Evolutionary conservation across 768 basidiomycete genomes (phyloP).

Genomic region (Pleurotus sapidus): DNA sequence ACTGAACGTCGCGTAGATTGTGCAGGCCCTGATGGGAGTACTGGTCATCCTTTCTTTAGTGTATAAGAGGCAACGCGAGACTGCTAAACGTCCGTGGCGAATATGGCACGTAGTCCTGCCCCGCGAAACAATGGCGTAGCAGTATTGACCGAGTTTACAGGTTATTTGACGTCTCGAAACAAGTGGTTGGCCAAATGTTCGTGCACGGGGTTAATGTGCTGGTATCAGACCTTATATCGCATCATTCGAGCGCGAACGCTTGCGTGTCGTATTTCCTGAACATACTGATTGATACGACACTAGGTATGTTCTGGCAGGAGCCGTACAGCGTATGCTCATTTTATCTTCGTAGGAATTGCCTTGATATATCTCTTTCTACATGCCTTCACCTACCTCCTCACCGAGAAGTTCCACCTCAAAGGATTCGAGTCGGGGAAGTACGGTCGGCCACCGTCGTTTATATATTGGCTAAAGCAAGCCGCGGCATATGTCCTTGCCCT

Average conservation of each 20-base stretch:
- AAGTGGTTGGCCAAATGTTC: conserved; percentile 82
- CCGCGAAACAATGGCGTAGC: background rate
- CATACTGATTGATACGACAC: conserved; percentile 86
- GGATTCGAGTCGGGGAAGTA: conserved; percentile 89
- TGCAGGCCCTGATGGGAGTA: conserved; percentile 87
- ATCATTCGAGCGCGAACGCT: conserved; percentile 72
- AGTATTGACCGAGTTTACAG: conserved; percentile 30
- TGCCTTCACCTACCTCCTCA: conserved; percentile 58
- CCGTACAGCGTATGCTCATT: background rate
- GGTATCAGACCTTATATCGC: conserved; percentile 74
- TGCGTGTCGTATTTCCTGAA: conserved; percentile 93
- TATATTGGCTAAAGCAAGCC: conserved; percentile 74
- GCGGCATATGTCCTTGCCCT: conserved; percentile 81
- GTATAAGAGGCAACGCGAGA: conserved; percentile 85
- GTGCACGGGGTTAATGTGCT: conserved; percentile 78
- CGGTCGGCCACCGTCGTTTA: conserved; percentile 75
- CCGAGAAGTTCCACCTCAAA: conserved; percentile 60
- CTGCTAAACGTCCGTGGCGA: conserved; percentile 82
- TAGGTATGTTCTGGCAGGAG: conserved; percentile 51
- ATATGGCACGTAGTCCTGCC: conserved; percentile 68
- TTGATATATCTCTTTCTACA: conserved; percentile 76
- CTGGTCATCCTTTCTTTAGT: conserved; percentile 86
- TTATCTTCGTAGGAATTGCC: conserved; percentile 64
- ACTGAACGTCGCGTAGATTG: conserved; percentile 48
- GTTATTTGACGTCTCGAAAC: conserved; percentile 93